Percentiles rank a stretch among this genome's conserved stretches.
Conservation (phyloP, 208 protist species). For the Leptomonas pyrrhocoris region DNA sequence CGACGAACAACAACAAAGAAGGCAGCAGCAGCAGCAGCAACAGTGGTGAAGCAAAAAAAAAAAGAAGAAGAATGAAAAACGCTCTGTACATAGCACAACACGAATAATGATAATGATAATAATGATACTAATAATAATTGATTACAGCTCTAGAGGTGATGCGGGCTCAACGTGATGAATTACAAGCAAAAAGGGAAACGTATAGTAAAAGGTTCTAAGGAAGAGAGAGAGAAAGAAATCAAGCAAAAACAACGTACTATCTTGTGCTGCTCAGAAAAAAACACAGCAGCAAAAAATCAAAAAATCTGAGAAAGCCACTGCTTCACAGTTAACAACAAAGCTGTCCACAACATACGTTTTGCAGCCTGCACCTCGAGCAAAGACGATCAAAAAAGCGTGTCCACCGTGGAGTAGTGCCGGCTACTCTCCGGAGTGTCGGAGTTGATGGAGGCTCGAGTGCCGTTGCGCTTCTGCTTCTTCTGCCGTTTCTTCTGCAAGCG, state of each 20-base stretch:
- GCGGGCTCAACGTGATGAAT: too few species aligned
- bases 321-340: too few species aligned
- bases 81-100: too few species aligned
- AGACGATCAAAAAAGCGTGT: neutral
- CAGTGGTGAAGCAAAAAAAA: neutral
- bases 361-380: neutral
- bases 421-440: neutral
- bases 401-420: constrained; percentile 14
- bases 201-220: neutral
- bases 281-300: neutral
- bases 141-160: too few species aligned
- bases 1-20: neutral
- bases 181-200: neutral
- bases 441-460: neutral
- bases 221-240: too few species aligned
- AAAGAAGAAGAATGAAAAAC: constrained; percentile 10
- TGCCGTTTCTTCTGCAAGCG: constrained; percentile 3
- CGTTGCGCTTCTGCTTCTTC: neutral
- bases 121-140: constrained; percentile 14
- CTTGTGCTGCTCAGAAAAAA: too few species aligned
- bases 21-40: neutral
- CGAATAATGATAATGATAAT: neutral
- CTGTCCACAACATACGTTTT: too few species aligned
- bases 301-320: neutral
- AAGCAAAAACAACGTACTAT: too few species aligned